These are phyloP conservation scores for Sparassis latifolia DNA, from an alignment of 1,284 basidiomycete species.

Conservation along the genomic window DNA sequence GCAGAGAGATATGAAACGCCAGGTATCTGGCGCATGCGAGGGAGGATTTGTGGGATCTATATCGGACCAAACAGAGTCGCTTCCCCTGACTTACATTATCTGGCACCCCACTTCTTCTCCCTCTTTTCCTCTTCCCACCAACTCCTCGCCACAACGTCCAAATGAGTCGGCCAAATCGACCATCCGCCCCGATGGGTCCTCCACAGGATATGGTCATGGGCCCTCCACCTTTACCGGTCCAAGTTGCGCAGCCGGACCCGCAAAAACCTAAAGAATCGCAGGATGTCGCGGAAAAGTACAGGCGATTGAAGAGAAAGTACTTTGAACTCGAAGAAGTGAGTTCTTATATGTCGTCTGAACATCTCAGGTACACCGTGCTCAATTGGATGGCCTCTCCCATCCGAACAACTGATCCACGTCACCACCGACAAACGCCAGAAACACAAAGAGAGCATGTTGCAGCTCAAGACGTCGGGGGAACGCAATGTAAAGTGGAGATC, in stretches of 20 bases:
- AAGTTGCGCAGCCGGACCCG: slow-evolving; percentile 23
- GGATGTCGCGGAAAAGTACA: slow-evolving; percentile 54
- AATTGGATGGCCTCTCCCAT: neutral
- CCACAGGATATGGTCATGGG: slow-evolving; percentile 43
- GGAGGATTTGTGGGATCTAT: slow-evolving; percentile 18
- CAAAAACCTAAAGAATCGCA: slow-evolving; percentile 32
- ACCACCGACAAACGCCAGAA: slow-evolving; percentile 35
- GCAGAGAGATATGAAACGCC: too few relatives aligned
- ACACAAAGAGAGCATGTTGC: slow-evolving; percentile 47
- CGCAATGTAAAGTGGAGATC: slow-evolving; percentile 50
- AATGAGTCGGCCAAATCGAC: slow-evolving; percentile 25
- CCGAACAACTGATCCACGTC: slow-evolving; percentile 6
- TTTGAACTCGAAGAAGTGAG: slow-evolving; percentile 63
- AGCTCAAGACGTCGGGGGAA: slow-evolving; percentile 49
- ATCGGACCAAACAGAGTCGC: slow-evolving; percentile 25
- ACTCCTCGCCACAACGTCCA: slow-evolving; percentile 12
- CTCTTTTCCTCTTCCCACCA: slow-evolving; percentile 14
- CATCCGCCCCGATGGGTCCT: slow-evolving; percentile 19
- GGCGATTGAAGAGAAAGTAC: slow-evolving; percentile 53
- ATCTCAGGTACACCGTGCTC: neutral
- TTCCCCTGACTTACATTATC: slow-evolving; percentile 21
- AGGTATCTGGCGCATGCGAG: too few relatives aligned
- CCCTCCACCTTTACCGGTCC: slow-evolving; percentile 35
- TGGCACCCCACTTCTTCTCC: slow-evolving; percentile 14
- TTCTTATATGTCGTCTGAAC: slow-evolving; percentile 7